Evolutionary conservation across 352 stramenopile genomes (phyloP), one percentile per base, ranked within the genome.

Genomic region (Blastocystis sp.): DNA sequence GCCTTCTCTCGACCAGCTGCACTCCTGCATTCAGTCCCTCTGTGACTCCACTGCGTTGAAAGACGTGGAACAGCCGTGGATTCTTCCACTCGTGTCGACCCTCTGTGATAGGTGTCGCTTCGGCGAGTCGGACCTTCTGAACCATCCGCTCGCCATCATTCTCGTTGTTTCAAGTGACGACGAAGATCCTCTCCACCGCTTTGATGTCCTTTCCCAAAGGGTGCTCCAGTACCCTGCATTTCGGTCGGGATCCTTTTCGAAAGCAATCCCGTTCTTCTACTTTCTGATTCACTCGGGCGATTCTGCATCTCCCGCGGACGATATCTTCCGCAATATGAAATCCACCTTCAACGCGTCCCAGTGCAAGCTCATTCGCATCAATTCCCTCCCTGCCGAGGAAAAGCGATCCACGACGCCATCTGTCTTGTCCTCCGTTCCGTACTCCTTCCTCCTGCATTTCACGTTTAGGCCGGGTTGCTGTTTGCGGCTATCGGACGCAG

Each of bases 191-290:
- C 40, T 84, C 45, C 74, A 41, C 1, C 74, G 74, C 1, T 84
- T 84, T 28, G 74, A 84, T 23, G 74, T 69, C 53, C 48, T 84
- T 52, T 84, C 74, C 28, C 74, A 84, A 28, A 3, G 74, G 10
- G 60, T 84, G 9, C 74, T 84, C 40, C 59, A 84, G 5, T n/a
- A 70, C 9, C 28, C 10, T 14, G 53, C 21, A 0, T 84, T 84
- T 34, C n/a, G 21, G 40, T 17, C 23, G 38, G 21, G 74, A 0
- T 69, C 53, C 28, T 84, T 69, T 28, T 56, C 48, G 2, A 84
- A 84, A 56, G 38, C 74, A 19, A 84, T 84, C 69, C 74, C 74
- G 0, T 84, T 84, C 28, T 84, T 67, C 61, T 84, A 84, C 43
- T 69, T 84, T 21, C 23, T 84, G 23, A 28, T 84, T 41, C 74